phyloP scores from a whole-genome alignment of 2,329 filamentous ascomycete genomes.

The Arthrinium puccinioides region DNA sequence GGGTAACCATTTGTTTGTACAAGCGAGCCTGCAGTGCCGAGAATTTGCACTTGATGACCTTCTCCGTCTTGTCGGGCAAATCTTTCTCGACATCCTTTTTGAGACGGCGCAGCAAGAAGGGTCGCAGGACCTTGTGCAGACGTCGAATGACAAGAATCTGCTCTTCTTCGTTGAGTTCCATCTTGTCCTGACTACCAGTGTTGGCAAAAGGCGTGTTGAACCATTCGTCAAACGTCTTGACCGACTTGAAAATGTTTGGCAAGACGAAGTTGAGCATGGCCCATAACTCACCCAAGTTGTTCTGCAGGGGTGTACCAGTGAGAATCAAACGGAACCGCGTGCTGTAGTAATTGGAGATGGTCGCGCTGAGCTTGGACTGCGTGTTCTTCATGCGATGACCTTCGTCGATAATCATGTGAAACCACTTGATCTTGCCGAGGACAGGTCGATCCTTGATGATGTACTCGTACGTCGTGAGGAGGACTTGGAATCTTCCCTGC shows the following conservation, averaged over 20 bases:
- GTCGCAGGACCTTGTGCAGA: constrained; percentile 93
- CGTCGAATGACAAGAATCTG: constrained; percentile 96
- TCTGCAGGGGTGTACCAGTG: constrained; percentile 94
- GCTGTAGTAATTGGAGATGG: constrained; percentile 89
- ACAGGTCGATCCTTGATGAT: constrained; percentile 98
- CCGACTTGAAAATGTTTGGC: constrained; percentile 98
- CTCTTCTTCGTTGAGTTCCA: constrained; percentile 99
- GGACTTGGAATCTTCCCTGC: constrained; percentile 89
- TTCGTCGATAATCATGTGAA: constrained; percentile 99
- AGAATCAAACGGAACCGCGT: constrained; percentile 94
- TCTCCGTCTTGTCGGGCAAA: constrained; percentile 96
- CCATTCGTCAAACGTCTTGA: constrained; percentile 98
- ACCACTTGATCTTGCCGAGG: constrained; percentile 97
- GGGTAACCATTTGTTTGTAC: constrained; percentile 95
- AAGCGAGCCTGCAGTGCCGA: constrained; percentile 88
- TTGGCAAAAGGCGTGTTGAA: constrained; percentile 99
- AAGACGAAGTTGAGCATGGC: constrained; percentile 97
- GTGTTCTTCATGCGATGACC: constrained; percentile 99
- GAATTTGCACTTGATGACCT: constrained; percentile 98
- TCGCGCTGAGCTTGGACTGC: constrained; percentile 90
- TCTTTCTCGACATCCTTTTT: constrained; percentile 99
- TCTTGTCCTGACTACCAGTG: constrained; percentile 95
- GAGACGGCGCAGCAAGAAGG: constrained; percentile 93
- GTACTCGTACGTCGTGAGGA: constrained; percentile 97
- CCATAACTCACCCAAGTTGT: constrained; percentile 94